Evolutionary conservation across 1,284 basidiomycete species (phyloP).

Genomic region (Ganoderma multipileum): DNA sequence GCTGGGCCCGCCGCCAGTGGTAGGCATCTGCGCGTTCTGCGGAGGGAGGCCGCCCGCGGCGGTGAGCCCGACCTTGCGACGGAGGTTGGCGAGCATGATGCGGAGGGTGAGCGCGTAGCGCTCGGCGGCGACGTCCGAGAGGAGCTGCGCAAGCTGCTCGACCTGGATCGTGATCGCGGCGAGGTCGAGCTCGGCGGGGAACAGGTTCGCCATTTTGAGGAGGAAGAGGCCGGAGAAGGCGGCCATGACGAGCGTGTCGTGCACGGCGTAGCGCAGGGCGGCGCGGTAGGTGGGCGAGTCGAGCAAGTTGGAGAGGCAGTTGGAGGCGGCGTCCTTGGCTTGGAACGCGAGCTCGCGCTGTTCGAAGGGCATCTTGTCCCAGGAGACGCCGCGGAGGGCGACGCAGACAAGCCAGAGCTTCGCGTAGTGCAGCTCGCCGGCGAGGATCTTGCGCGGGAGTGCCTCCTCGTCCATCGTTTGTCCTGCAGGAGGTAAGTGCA

Average conservation of each 20-base stretch:
- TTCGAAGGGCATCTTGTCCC: slow-evolving; percentile 95
- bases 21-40: slow-evolving; percentile 22
- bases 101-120: slow-evolving; percentile 90
- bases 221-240: slow-evolving; percentile 93
- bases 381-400: slow-evolving; percentile 87
- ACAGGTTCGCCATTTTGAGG: slow-evolving; percentile 90
- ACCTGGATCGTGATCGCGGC: slow-evolving; percentile 78
- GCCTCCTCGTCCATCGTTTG: slow-evolving; percentile 85
- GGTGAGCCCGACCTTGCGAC: slow-evolving; percentile 81
- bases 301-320: slow-evolving; percentile 83
- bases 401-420: slow-evolving; percentile 95
- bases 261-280: slow-evolving; percentile 88
- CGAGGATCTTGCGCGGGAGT: slow-evolving; percentile 84
- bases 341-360: slow-evolving; percentile 94
- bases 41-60: slow-evolving; percentile 53
- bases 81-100: slow-evolving; percentile 89
- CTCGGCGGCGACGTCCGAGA: slow-evolving; percentile 89
- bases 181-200: slow-evolving; percentile 83
- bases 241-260: slow-evolving; percentile 90
- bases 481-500: slow-evolving; percentile 46
- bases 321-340: slow-evolving; percentile 89
- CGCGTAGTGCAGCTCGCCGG: slow-evolving; percentile 88
- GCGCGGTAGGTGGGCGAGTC: slow-evolving; percentile 81
- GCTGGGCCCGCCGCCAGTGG: slow-evolving; percentile 40
- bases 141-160: slow-evolving; percentile 82